These are phyloP conservation scores for Sporothrix sp. DNA, from an alignment of 2,329 filamentous ascomycete species.

Conservation along the genomic window DNA sequence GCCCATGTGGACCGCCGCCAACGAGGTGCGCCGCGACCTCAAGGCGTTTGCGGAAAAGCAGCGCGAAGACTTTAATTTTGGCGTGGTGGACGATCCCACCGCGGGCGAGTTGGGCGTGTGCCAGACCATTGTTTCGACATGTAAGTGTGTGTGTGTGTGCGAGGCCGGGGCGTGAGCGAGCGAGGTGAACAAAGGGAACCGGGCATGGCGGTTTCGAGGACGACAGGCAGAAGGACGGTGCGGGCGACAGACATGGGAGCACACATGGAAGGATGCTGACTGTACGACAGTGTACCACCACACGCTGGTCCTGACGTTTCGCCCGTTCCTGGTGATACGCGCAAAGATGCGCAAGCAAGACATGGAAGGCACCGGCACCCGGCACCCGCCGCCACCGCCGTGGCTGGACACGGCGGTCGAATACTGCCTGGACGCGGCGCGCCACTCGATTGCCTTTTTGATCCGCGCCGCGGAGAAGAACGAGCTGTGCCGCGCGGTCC, in stretches of 20 bases:
- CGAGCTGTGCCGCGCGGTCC: constrained; percentile 13
- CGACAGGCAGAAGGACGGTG: background rate
- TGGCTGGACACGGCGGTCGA: constrained; percentile 17
- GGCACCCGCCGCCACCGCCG: constrained; percentile 12
- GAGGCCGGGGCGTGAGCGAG: background rate
- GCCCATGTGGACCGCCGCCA: constrained; percentile 17
- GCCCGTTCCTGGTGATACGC: constrained; percentile 17
- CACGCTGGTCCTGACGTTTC: constrained; percentile 16
- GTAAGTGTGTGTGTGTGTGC: background rate
- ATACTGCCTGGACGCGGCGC: constrained; percentile 15
- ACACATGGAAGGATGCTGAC: background rate
- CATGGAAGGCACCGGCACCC: background rate
- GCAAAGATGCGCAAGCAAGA: constrained; percentile 15
- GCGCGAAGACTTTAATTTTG: constrained; percentile 11
- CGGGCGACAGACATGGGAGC: background rate
- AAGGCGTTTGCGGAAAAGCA: constrained; percentile 15
- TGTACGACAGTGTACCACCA: constrained; percentile 16
- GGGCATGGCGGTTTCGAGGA: background rate
- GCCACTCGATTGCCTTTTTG: constrained; percentile 15
- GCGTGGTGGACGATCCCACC: constrained; percentile 11
- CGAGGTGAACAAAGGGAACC: background rate
- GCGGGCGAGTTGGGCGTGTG: constrained; percentile 14
- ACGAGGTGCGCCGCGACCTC: constrained; percentile 15
- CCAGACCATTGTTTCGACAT: constrained; percentile 16
- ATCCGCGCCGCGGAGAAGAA: constrained; percentile 11